Percentiles rank a stretch among this genome's conserved stretches.
These are phyloP conservation scores for Phytophthora nicotianae DNA, from an alignment of 352 stramenopile genomes.

Conservation along the genomic window DNA sequence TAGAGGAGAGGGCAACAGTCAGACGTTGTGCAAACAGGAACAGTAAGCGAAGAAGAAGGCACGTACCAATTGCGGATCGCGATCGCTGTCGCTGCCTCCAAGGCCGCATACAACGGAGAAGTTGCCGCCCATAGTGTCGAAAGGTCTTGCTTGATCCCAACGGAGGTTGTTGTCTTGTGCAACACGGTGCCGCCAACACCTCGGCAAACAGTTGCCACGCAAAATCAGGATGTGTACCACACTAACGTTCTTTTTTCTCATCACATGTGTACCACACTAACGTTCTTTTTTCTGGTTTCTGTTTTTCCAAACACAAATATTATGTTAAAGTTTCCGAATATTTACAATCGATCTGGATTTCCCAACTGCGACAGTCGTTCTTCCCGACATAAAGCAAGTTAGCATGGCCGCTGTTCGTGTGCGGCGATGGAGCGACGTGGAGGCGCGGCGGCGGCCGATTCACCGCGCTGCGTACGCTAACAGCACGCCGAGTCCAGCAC, in stretches of 20 bases:
- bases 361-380: not conserved
- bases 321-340: constrained; percentile 2
- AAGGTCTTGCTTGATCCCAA: not conserved
- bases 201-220: not conserved
- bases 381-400: constrained; percentile 1
- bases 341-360: constrained; percentile 1
- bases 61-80: constrained; percentile 27
- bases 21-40: not conserved
- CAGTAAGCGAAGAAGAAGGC: not conserved
- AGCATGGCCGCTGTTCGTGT: constrained; percentile 44
- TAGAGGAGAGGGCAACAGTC: not conserved
- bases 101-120: constrained; percentile 32
- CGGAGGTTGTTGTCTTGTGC: constrained; percentile 24
- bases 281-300: not conserved
- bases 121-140: constrained; percentile 24
- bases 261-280: not conserved
- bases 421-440: constrained; percentile 77
- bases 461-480: constrained; percentile 37
- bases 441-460: constrained; percentile 41
- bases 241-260: constrained; percentile 5
- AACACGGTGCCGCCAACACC: too few species aligned
- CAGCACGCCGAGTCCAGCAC: constrained; percentile 34
- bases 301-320: not conserved
- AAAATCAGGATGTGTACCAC: constrained; percentile 1
- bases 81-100: constrained; percentile 7